These are phyloP conservation scores for Rhododendron ferrugineum DNA, from an alignment of 148 eudicot genomes.

Conservation along the genomic window DNA sequence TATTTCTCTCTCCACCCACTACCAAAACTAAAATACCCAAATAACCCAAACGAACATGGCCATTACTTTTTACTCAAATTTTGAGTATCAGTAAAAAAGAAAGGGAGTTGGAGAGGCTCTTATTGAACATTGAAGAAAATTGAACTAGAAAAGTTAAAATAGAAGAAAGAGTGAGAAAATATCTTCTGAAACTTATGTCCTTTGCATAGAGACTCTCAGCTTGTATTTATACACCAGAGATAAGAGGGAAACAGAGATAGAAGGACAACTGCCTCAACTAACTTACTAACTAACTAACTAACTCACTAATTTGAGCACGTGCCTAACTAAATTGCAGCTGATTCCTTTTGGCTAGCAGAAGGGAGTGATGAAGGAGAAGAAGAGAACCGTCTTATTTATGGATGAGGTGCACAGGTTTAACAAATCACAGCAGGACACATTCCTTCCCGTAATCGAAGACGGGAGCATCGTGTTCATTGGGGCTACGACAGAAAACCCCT, in stretches of 20 bases:
- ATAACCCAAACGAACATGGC: no score
- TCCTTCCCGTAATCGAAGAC: conserved; percentile 89
- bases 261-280: background rate
- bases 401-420: conserved; percentile 94
- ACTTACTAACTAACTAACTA: background rate
- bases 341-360: background rate
- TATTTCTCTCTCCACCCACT: no score
- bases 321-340: background rate
- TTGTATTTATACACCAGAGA: background rate
- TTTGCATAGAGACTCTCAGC: background rate
- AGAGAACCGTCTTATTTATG: conserved; percentile 66
- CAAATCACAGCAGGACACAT: conserved; percentile 79
- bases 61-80: background rate
- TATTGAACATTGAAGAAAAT: background rate
- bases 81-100: no score
- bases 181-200: background rate
- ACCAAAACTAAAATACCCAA: no score
- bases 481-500: conserved; percentile 92
- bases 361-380: conserved; percentile 12
- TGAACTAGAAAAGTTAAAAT: background rate
- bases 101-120: background rate
- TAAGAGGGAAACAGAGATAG: background rate
- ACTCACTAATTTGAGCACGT: background rate
- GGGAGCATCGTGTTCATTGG: conserved; percentile 83
- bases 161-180: background rate